These are phyloP conservation scores for Medicago truncatula DNA, from an alignment of 306 rosid genomes.

Conservation along the genomic window DNA sequence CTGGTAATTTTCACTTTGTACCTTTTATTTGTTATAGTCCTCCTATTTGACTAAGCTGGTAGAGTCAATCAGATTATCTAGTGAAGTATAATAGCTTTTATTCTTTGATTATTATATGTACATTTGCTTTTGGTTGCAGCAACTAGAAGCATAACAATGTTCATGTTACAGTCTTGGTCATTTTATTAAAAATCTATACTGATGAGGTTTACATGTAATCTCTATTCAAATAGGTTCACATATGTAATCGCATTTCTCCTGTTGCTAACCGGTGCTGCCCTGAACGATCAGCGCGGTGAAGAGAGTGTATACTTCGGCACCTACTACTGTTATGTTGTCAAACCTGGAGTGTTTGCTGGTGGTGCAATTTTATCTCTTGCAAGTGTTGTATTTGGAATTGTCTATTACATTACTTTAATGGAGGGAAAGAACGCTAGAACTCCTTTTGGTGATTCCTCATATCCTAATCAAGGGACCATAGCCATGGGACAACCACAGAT, in stretches of 20 bases:
- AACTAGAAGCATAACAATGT: too few species aligned
- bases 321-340: slow-evolving; percentile 79
- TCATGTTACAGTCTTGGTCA: too few species aligned
- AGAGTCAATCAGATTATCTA: background rate
- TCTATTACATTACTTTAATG: slow-evolving; percentile 58
- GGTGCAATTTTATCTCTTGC: slow-evolving; percentile 66
- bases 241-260: slow-evolving; percentile 70
- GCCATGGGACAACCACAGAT: slow-evolving; percentile 92
- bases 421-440: slow-evolving; percentile 48
- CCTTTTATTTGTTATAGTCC: background rate
- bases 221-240: slow-evolving; percentile 68
- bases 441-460: slow-evolving; percentile 44
- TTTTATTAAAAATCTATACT: too few species aligned
- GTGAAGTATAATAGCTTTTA: background rate
- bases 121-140: background rate
- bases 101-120: background rate
- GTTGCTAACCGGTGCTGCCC: slow-evolving; percentile 75
- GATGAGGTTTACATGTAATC: background rate
- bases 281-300: slow-evolving; percentile 59
- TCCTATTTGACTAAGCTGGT: slow-evolving; percentile 20
- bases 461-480: slow-evolving; percentile 65
- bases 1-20: slow-evolving; percentile 59
- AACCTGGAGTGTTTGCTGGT: slow-evolving; percentile 77
- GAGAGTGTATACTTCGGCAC: slow-evolving; percentile 60
- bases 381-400: slow-evolving; percentile 70